Percentiles rank a stretch among this genome's conserved stretches.
Evolutionary conservation across 164 flowering plant genomes (phyloP).

Genomic region (Umbilicus rupestris): DNA sequence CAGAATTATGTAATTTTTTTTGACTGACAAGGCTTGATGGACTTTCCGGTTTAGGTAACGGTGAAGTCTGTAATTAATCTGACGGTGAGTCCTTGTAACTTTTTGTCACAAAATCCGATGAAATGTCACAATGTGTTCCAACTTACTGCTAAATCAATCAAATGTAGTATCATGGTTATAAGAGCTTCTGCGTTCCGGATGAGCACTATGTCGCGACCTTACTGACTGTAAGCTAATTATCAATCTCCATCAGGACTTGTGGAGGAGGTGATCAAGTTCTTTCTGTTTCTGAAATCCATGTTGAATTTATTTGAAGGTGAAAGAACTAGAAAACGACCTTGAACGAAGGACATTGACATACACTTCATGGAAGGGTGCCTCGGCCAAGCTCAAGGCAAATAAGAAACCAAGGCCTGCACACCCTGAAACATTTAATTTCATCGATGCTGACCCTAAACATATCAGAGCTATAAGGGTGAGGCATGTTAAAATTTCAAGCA

Average conservation of each 20-base stretch:
- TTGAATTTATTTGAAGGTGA: slow-evolving; percentile 35
- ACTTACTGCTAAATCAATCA: slow-evolving; percentile 4
- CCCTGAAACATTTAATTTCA: slow-evolving; percentile 59
- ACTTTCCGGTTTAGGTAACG: not conserved
- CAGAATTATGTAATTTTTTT: not conserved
- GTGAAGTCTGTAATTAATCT: not conserved
- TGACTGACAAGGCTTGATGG: not conserved
- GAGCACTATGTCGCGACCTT: slow-evolving; percentile 90
- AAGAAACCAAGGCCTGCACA: slow-evolving; percentile 58
- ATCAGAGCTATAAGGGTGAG: slow-evolving; percentile 65
- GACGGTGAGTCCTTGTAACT: not conserved
- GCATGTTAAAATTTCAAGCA: not conserved
- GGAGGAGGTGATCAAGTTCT: no score
- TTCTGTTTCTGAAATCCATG: not conserved
- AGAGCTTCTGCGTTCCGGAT: slow-evolving; percentile 86
- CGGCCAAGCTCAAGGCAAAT: slow-evolving; percentile 12
- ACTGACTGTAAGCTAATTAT: slow-evolving; percentile 48
- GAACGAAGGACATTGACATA: slow-evolving; percentile 82
- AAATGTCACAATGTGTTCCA: not conserved
- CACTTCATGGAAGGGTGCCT: slow-evolving; percentile 57
- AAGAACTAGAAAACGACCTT: slow-evolving; percentile 63
- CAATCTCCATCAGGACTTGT: not conserved
- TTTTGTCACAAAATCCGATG: not conserved
- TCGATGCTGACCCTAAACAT: slow-evolving; percentile 39
- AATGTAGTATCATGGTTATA: slow-evolving; percentile 72